Base-by-base conservation (phyloP, 176 grass and related monocot genomes). In the Ensete ventricosum region DNA sequence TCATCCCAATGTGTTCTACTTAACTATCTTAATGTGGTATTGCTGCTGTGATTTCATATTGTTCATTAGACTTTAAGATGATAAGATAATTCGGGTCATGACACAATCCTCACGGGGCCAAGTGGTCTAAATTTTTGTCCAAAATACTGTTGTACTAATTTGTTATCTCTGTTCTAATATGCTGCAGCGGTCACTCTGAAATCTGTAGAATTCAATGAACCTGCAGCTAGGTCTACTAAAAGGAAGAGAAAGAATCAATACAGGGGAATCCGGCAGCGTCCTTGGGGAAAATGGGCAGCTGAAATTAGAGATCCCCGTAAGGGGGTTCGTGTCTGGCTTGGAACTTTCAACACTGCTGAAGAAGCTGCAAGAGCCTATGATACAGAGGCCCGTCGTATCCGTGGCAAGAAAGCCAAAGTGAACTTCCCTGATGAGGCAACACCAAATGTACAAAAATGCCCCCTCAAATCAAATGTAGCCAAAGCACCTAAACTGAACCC, bases 241-340 rank as follows among this genome's bases (percentile, higher is more conserved):
- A 88, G 95, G 75, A 99, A 94, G 84, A 94, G 95, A 81, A 99
- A 99, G 82, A 99, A 91, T 51, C 84, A 82, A 69, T 99, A 82
- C 82, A 88, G 95, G 77, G 95, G 95, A 65, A 99, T 99, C 88
- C 88, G 95, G 49, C 88, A 94, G 52, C 95, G 95, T 60, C 90
- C 90, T 48, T 99, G 95, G 95, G 95, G 95, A 54, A 99, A 99
- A 78, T 99, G 95, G 95, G 95, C 95, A 77, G 95, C 95, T 93
- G 95, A 99, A 78, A 99, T 99, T 63, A 86, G 95, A 85, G 90
- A 99, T 83, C 95, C 95, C 78, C 78, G 80, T 51, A 99, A 94
- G 77, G 95, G 95, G 73, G 86, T 99, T 51, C 90, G 95, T 67
- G 95, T 99, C 8, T 99, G 95, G 95, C 86, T 99, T 52, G 95